phyloP scores from a whole-genome alignment of 305 asterid species.

The Fraxinus xanthoxyloides region DNA sequence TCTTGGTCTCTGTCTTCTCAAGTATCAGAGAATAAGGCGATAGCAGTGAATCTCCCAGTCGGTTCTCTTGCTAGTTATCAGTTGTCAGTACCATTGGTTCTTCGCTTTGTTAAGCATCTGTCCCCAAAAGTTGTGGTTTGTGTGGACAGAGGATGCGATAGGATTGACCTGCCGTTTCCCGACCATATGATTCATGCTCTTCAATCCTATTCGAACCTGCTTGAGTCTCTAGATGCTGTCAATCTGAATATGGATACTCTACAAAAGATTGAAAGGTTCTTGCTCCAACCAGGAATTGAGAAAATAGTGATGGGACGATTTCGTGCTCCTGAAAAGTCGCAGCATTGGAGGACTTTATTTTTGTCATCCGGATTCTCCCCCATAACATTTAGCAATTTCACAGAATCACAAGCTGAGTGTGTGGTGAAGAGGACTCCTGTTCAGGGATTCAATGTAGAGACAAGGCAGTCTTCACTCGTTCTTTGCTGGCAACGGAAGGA shows the following conservation, averaged over 20 bases:
- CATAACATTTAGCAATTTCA: constrained; percentile 38
- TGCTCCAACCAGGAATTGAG: constrained; percentile 51
- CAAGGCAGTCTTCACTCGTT: constrained; percentile 44
- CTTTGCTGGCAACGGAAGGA: constrained; percentile 59
- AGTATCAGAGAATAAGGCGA: constrained; percentile 29
- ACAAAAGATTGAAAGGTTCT: constrained; percentile 46
- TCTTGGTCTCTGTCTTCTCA: constrained; percentile 28
- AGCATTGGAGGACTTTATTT: constrained; percentile 47
- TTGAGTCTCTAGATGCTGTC: constrained; percentile 58
- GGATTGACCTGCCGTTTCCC: constrained; percentile 44
- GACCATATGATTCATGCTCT: constrained; percentile 45
- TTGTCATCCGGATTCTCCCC: constrained; percentile 47
- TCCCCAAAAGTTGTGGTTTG: constrained; percentile 49
- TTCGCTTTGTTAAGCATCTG: constrained; percentile 47
- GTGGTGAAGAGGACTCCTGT: constrained; percentile 43
- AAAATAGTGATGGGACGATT: constrained; percentile 34
- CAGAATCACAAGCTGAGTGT: constrained; percentile 54
- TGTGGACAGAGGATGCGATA: constrained; percentile 46
- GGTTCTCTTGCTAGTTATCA: constrained; percentile 33
- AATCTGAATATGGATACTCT: constrained; percentile 31
- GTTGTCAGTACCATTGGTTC: constrained; percentile 30
- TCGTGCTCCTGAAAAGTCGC: constrained; percentile 29
- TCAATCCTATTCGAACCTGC: constrained; percentile 35
- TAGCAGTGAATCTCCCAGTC: constrained; percentile 50
- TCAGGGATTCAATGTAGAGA: constrained; percentile 55